These are phyloP conservation scores for Phytopythium mirpurense DNA, from an alignment of 352 stramenopile species.

Conservation along the genomic window DNA sequence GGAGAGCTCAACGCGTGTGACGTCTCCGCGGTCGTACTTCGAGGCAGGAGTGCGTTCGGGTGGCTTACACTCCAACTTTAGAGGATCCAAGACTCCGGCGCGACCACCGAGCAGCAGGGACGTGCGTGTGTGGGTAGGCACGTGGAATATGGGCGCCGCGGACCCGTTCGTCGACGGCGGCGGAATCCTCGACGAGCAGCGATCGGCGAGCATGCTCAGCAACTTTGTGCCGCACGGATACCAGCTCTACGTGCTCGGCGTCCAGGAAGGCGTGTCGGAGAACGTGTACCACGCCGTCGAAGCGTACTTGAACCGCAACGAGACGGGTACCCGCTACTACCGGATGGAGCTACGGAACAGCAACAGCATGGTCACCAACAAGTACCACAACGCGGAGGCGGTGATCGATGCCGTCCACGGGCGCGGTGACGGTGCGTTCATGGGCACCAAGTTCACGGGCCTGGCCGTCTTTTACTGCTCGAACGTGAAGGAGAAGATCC, in stretches of 20 bases:
- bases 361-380: constrained; percentile 61
- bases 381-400: constrained; percentile 55
- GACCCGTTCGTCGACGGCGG: constrained; percentile 72
- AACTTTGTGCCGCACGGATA: constrained; percentile 77
- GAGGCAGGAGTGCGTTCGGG: constrained; percentile 42
- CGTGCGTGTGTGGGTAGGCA: constrained; percentile 77
- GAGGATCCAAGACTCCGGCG: constrained; percentile 10
- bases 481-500: constrained; percentile 49
- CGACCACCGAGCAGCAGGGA: constrained; percentile 41
- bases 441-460: constrained; percentile 83
- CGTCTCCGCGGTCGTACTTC: constrained; percentile 62
- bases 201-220: constrained; percentile 62
- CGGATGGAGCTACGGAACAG: constrained; percentile 75
- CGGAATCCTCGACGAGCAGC: constrained; percentile 73
- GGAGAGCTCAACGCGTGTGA: constrained; percentile 25
- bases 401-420: constrained; percentile 78
- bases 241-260: constrained; percentile 80
- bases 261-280: constrained; percentile 85
- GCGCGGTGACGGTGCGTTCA: constrained; percentile 73
- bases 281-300: constrained; percentile 79
- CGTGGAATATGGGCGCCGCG: constrained; percentile 83
- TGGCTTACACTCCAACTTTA: constrained; percentile 28
- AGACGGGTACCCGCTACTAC: constrained; percentile 47
- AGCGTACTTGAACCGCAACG: constrained; percentile 74
- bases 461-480: constrained; percentile 73